Conservation (phyloP, 108 stramenopile species). For the Skeletonema tropicum region DNA sequence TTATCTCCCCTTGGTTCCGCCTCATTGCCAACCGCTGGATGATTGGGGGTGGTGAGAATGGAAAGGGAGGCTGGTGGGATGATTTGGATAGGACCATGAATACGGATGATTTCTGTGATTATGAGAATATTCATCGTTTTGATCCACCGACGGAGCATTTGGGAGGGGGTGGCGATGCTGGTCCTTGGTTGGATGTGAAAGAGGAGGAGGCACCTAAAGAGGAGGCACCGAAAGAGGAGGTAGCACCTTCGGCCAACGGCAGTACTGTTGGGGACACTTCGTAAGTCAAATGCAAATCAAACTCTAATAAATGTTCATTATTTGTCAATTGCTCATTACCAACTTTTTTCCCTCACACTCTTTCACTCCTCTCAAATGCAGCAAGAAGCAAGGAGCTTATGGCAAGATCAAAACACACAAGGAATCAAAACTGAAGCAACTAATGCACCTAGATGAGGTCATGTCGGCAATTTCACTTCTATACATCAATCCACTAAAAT, state of each 20-base stretch:
- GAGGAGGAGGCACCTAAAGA: slow-evolving; percentile 45
- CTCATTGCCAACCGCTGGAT: slow-evolving; percentile 86
- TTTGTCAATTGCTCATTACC: not conserved
- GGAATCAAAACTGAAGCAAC: slow-evolving; percentile 84
- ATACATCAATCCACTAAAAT: slow-evolving; percentile 76
- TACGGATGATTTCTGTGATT: slow-evolving; percentile 77
- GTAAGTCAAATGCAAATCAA: slow-evolving; percentile 21
- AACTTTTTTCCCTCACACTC: not conserved
- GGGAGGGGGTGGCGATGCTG: slow-evolving; percentile 86
- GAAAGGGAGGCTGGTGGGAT: slow-evolving; percentile 76
- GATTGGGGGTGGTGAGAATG: slow-evolving; percentile 29
- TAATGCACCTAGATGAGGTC: slow-evolving; percentile 91
- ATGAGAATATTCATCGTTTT: slow-evolving; percentile 74
- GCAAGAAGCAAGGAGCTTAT: slow-evolving; percentile 98
- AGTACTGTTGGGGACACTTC: slow-evolving; percentile 19
- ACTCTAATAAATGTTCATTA: not conserved
- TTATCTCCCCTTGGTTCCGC: slow-evolving; percentile 94
- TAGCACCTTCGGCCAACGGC: slow-evolving; percentile 29
- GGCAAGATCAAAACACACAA: slow-evolving; percentile 95
- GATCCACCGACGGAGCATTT: slow-evolving; percentile 88
- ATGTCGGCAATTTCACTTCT: slow-evolving; percentile 80
- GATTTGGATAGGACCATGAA: slow-evolving; percentile 80
- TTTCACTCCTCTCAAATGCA: slow-evolving; percentile 22
- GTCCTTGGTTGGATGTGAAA: slow-evolving; percentile 60
- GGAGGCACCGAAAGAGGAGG: not conserved